Evolutionary conservation across 257 asterid species (phyloP).

Genomic region (Forsythia viridissima): DNA sequence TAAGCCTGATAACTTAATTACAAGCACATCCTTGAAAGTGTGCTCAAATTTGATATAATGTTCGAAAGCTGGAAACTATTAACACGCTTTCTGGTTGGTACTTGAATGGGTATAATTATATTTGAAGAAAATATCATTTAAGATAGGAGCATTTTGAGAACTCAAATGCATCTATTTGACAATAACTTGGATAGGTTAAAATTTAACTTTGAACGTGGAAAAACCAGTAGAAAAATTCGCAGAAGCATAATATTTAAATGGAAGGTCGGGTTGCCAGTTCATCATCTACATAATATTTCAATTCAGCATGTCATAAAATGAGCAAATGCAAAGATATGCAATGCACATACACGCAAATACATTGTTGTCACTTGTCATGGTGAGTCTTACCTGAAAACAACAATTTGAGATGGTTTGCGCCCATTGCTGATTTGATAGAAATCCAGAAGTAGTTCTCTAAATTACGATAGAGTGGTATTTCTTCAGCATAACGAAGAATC

Average conservation of each 20-base stretch:
- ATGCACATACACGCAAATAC: not conserved
- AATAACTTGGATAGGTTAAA: not conserved
- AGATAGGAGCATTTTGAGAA: not conserved
- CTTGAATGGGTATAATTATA: not conserved
- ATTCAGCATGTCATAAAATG: not conserved
- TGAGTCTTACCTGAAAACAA: conserved; percentile 75
- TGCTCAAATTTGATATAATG: conserved; percentile 14
- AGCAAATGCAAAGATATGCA: not conserved
- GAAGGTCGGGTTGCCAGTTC: conserved; percentile 1
- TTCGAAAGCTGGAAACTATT: not conserved
- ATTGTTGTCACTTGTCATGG: not conserved
- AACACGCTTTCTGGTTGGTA: conserved; percentile 14
- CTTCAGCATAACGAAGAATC: conserved; percentile 23
- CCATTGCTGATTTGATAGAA: conserved; percentile 71
- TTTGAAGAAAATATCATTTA: not conserved
- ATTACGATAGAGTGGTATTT: conserved; percentile 23
- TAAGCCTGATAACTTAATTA: conserved; percentile 4
- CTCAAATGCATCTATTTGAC: not conserved
- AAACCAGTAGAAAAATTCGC: not conserved
- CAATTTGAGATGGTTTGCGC: conserved; percentile 76
- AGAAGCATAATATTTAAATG: not conserved
- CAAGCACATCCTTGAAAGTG: not conserved
- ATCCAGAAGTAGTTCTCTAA: conserved; percentile 88
- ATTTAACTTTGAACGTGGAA: not conserved
- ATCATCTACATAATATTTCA: not conserved